A percentile compares a stretch with the other conserved stretches of the same genome.
These are phyloP conservation scores for Penicillium pulvis DNA, from an alignment of 495 filamentous ascomycete species.

Conservation along the genomic window DNA sequence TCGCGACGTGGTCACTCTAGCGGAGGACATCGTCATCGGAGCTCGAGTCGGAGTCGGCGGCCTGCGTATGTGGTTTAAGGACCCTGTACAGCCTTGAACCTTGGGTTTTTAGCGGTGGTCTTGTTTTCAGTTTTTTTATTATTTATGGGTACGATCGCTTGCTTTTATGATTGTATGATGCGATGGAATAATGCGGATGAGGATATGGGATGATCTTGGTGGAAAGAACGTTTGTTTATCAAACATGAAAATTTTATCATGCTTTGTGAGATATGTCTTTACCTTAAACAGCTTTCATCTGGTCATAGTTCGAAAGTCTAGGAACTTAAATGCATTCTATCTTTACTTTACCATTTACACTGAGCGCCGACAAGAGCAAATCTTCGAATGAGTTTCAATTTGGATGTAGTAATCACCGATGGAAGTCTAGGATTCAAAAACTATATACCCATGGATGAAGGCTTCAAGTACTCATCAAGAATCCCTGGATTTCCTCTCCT, in stretches of 20 bases:
- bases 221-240: background rate
- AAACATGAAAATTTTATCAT: background rate
- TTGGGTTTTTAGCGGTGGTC: background rate
- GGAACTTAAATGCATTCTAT: background rate
- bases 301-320: background rate
- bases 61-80: slow-evolving; percentile 42
- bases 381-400: too few species aligned
- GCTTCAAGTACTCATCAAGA: too few species aligned
- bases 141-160: background rate
- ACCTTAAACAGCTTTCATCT: too few species aligned
- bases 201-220: background rate
- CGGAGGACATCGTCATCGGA: slow-evolving; percentile 33
- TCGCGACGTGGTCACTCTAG: slow-evolving; percentile 38
- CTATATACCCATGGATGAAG: too few species aligned
- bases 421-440: too few species aligned
- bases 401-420: too few species aligned
- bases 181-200: background rate
- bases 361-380: too few species aligned
- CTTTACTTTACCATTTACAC: too few species aligned
- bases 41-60: slow-evolving; percentile 39
- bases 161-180: background rate
- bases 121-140: background rate
- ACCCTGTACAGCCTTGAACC: background rate
- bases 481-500: too few species aligned
- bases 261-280: too few species aligned